Conservation (phyloP, 208 protist genomes). For the Trypanosoma theileri region DNA sequence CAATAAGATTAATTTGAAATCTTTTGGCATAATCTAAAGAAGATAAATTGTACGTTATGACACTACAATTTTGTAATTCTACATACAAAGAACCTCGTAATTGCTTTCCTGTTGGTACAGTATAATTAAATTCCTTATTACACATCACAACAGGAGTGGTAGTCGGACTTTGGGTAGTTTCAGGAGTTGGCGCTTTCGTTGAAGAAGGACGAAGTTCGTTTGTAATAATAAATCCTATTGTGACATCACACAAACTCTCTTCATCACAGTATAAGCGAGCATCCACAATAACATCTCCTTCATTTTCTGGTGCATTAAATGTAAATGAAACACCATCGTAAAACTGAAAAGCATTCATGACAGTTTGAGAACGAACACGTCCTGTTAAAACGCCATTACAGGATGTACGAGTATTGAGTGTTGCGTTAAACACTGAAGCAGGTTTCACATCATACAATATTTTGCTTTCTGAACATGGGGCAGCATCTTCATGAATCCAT, state of each 20-base stretch:
- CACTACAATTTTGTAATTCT: slow-evolving; percentile 31
- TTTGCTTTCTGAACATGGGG: slow-evolving; percentile 16
- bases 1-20: slow-evolving; percentile 69
- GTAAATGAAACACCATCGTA: slow-evolving; percentile 31
- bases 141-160: slow-evolving; percentile 22
- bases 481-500: slow-evolving; percentile 22
- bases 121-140: slow-evolving; percentile 41
- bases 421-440: slow-evolving; percentile 19
- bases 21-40: slow-evolving; percentile 25
- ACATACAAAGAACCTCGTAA: slow-evolving; percentile 45
- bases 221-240: slow-evolving; percentile 45
- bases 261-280: slow-evolving; percentile 47
- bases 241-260: slow-evolving; percentile 43
- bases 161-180: slow-evolving; percentile 9
- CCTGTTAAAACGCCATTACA: slow-evolving; percentile 19
- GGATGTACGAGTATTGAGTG: slow-evolving; percentile 16
- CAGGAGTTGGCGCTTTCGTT: slow-evolving; percentile 14
- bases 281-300: slow-evolving; percentile 38
- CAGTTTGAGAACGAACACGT: slow-evolving; percentile 8
- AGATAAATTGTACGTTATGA: slow-evolving; percentile 50
- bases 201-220: slow-evolving; percentile 24
- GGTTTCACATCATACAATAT: slow-evolving; percentile 24
- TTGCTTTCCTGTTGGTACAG: slow-evolving; percentile 45
- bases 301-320: slow-evolving; percentile 43
- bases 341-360: slow-evolving; percentile 10